phyloP scores from a whole-genome alignment of 257 asterid species.

The Solanum pinnatisectum region DNA sequence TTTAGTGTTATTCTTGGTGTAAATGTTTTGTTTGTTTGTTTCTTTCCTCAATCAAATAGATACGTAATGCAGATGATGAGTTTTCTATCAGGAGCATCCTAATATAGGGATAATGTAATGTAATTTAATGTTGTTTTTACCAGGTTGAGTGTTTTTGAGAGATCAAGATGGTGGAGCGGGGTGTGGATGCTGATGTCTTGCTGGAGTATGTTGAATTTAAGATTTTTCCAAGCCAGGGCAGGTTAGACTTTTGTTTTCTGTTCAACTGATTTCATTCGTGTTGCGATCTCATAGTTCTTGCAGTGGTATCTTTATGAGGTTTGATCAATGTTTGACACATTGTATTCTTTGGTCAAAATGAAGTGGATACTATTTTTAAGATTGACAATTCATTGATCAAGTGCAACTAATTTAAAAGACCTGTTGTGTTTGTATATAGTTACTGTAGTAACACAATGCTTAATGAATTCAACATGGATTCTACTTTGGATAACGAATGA shows the following conservation, averaged over 20 bases:
- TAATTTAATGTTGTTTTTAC: not conserved
- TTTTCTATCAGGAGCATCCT: not conserved
- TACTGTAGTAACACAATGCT: not conserved
- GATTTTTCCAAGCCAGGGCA: conserved; percentile 56
- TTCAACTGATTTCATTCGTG: not conserved
- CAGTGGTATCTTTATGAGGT: not conserved
- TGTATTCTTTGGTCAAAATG: not conserved
- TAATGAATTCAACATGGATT: not conserved
- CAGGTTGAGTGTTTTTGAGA: conserved; percentile 15
- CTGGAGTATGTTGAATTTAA: conserved; percentile 70
- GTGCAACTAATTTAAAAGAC: not conserved
- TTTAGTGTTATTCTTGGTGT: not conserved
- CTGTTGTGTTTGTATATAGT: not conserved
- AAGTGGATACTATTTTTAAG: not conserved
- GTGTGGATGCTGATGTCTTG: conserved; percentile 26
- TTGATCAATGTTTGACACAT: not conserved
- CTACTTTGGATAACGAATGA: not conserved
- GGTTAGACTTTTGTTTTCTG: conserved; percentile 29
- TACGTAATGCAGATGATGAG: not conserved
- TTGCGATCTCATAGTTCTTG: not conserved
- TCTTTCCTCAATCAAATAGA: not conserved
- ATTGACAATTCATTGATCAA: not conserved
- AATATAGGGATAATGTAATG: not conserved
- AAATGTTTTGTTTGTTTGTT: not conserved
- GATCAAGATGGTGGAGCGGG: conserved; percentile 59